phyloP scores from a whole-genome alignment of 1,284 basidiomycete species.

The Marasmius oreades region DNA sequence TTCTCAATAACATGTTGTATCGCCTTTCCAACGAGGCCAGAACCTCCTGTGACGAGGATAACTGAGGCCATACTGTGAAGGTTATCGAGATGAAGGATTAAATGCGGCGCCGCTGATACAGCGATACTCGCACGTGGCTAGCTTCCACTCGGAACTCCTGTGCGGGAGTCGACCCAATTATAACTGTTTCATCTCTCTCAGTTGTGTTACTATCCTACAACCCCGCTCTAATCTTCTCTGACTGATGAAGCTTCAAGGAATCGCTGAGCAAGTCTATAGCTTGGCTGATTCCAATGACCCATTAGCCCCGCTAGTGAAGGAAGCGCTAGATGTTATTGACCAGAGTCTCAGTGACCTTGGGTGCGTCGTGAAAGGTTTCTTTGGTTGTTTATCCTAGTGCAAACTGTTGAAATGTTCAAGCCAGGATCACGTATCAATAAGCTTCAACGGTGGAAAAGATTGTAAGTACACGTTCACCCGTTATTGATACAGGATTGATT shows the following conservation, averaged over 20 bases:
- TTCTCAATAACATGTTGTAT: constrained; percentile 76
- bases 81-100: not conserved
- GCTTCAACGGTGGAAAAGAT: constrained; percentile 98
- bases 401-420: constrained; percentile 30
- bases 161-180: not conserved
- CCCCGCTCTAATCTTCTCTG: not conserved
- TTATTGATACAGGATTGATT: not conserved
- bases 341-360: constrained; percentile 70
- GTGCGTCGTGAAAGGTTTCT: constrained; percentile 43
- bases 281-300: constrained; percentile 51
- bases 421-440: constrained; percentile 71
- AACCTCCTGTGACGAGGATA: constrained; percentile 80
- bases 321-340: constrained; percentile 79
- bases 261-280: constrained; percentile 56
- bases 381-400: constrained; percentile 6
- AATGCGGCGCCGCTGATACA: not conserved
- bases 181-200: not conserved
- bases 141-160: too few species aligned
- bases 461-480: constrained; percentile 52
- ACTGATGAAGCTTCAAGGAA: constrained; percentile 17
- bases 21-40: constrained; percentile 82
- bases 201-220: not conserved
- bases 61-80: constrained; percentile 39
- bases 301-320: constrained; percentile 61
- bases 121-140: constrained; percentile 2